Percentiles rank a stretch among this genome's conserved stretches.
Conservation (phyloP, 2,329 filamentous ascomycete species). For the Colletotrichum musicola region DNA sequence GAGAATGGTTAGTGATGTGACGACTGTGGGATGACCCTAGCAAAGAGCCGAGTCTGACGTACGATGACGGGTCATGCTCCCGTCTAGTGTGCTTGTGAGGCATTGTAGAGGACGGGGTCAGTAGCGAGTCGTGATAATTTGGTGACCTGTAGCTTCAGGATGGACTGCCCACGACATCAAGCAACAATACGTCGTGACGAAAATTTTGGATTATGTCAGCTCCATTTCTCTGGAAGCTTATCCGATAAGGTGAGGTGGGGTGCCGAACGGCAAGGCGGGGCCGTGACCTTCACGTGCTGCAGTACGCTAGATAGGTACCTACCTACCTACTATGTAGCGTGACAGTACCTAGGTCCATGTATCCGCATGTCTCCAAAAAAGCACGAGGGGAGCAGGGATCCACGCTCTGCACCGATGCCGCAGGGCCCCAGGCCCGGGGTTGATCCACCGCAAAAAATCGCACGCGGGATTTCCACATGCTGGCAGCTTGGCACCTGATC, state of each 20-base stretch:
- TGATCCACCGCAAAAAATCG: constrained; percentile 23
- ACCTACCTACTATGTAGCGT: too few species aligned
- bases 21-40: neutral
- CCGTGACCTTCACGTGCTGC: too few species aligned
- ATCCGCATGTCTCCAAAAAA: neutral
- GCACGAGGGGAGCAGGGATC: constrained; percentile 1
- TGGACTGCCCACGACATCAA: too few species aligned
- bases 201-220: constrained; percentile 33
- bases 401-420: neutral
- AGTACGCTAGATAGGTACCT: too few species aligned
- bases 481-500: constrained; percentile 39
- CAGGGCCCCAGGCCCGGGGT: constrained; percentile 3
- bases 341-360: neutral
- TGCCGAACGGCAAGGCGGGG: too few species aligned
- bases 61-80: constrained; percentile 67
- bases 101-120: constrained; percentile 62
- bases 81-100: constrained; percentile 88
- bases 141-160: too few species aligned
- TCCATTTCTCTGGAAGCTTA: neutral
- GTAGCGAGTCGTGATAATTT: neutral
- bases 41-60: constrained; percentile 43
- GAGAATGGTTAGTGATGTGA: constrained; percentile 23
- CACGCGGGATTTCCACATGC: constrained; percentile 28
- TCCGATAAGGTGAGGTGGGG: constrained; percentile 9
- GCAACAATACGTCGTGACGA: neutral